Base-by-base conservation (phyloP, 179 eudicot genomes). In the Silene noctiflora region DNA sequence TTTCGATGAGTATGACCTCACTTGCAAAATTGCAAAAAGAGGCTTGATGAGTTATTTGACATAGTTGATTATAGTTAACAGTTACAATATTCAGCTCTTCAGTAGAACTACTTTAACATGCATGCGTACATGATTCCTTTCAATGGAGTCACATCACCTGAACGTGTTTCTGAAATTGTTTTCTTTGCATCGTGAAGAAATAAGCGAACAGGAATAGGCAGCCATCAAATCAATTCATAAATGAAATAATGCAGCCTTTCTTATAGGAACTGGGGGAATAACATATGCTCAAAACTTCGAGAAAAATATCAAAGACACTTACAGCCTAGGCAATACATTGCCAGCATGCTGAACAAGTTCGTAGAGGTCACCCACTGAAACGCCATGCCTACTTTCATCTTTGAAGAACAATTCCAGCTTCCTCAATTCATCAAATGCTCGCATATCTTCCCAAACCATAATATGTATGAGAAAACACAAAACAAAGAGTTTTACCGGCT, bases 271-370 rank as follows among this genome's bases (percentile, higher is more conserved):
- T 6, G 17, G 20, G 22, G 21, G 56, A 68, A 1, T 51, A 44
- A 51, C 6, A 25, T 64, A 19, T 25, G 19, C 12, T 65, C 2
- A 29, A 31, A 65, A 24, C 64, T 21, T 39, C 4, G 58, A 75
- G 14, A 39, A 64, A 8, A 63, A 58, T n/a, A n/a, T 71, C 67
- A 70, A 72, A 24, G 19, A 56, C 16, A 84, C 99, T 89, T 85
- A 93, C 99, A 93, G 75, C 79, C 99, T 90, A 22, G 99, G 99
- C 76, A 95, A 86, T 10, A 95, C 89, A 80, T 95, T 95, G 75
- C 99, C 99, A 39, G 98, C 99, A 68, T 95, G 98, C 83, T 95
- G 99, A 72, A 95, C 96, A 20, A 95, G 95, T 75, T 95, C 99
- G 71, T 95, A 93, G 4, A 95, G 91, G 82, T 93, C 98, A 61